Evolutionary conservation across 148 eudicot species (phyloP), one percentile per base, ranked within the genome.

Genomic region (Fagopyrum homotropicum): DNA sequence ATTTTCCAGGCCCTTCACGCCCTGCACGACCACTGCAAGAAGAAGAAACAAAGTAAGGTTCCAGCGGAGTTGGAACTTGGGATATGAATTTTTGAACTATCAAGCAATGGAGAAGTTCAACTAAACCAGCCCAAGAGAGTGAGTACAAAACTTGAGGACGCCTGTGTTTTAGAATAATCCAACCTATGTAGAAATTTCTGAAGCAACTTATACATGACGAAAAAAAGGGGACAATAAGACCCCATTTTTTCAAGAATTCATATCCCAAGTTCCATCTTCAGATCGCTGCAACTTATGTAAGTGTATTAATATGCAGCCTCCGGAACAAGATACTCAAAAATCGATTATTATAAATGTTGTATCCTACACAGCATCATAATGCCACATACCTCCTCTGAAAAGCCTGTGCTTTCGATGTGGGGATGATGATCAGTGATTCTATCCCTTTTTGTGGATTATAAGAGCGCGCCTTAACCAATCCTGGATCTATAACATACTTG

Each of bases 401-500:
- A 75, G 98, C 98, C 77, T 95, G 98, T 73, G 97, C 96, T 84
- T 95, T 95, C 55, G 98, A 95, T 57, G 91, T 95, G 80, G 89
- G 90, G 80, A 92, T 88, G 75, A 90, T 78, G 68, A 81, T 75
- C 80, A 95, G 81, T 2, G 97, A 87, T 76, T 92, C 92, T 72
- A 95, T 83, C 71, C 97, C 98, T 19, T 90, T 89, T 51, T 82
- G 83, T 74, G 96, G 85, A 83, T 84, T 86, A 78, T 87, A 95
- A 45, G 84, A 80, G 56, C 96, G 93, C 73, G 90, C 89, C 88
- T 95, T 95, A 77, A 95, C 97, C 83, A 95, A 80, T 85, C 98
- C 98, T 70, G 98, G 93, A 82, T 95, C 98, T 49, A 95, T 83
- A 59, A 95, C 98, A 82, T 88, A 95, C 86, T 86, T 95, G 76